Base-by-base conservation (phyloP, 768 basidiomycete genomes). In the Trametes meyenii region DNA sequence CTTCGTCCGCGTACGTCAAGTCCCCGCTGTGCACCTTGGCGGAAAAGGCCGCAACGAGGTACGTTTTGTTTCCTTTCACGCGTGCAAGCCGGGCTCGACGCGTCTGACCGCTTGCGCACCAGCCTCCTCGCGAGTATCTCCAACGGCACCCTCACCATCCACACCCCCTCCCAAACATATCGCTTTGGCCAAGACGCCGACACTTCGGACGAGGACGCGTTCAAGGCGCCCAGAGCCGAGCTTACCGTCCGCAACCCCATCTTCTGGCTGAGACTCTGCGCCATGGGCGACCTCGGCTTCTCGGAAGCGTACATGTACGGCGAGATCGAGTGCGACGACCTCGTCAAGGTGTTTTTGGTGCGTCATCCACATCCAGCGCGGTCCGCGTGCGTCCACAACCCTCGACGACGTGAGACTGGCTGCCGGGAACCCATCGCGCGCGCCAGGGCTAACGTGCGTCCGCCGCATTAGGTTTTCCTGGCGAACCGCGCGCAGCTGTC, bases 241-340 rank as follows among this genome's bases (percentile, higher is more conserved):
- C 48, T 70, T 38, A 66, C 66, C 5, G 69, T 70, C 13, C 60
- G 48, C 58, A 49, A 66, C 36, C 81, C 85, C 63, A 71, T 75
- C 12, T 87, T 88, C 68, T 87, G 85, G 85, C 72, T 85, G 10
- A 76, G 86, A 0, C 74, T 87, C 14, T 81, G 81, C 58, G 70
- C 79, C 8, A 84, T 85, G 78, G 79, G 85, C 23, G 88, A 90
- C 69, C 74, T 92, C 45, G 90, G 88, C 3, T 90, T 92, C 66
- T 80, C 86, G 5, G 90, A 92, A 72, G 85, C 86, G 0, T 90
- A 85, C 73, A 91, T 92, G 90, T 85, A 84, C 57, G 88, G 89
- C 7, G 89, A 92, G 46, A 84, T 89, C 33, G 83, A 87, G 64
- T 85, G 85, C 55, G 81, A 84, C 58, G 82, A 89, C 66, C 77